Percentiles rank a stretch among this genome's conserved stretches.
These are phyloP conservation scores for Clavispora phyllophila DNA, from an alignment of 805 yeast species.

Conservation along the genomic window DNA sequence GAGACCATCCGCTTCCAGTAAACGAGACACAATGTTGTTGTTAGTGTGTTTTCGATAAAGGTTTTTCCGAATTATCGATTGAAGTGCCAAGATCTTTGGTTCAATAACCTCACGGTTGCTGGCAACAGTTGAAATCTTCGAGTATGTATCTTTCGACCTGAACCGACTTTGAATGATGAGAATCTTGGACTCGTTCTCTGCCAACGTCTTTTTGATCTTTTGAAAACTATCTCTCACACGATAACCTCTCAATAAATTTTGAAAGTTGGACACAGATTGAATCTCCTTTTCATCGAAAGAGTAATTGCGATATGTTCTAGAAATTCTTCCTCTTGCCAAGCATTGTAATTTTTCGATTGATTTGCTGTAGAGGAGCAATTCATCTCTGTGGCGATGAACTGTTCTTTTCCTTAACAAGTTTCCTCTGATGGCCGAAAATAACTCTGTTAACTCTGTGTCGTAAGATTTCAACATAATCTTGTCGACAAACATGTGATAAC, in stretches of 20 bases:
- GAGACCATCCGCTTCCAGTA: slow-evolving; percentile 11
- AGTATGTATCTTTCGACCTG: slow-evolving; percentile 33
- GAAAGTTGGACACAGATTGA: slow-evolving; percentile 3
- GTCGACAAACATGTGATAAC: slow-evolving; percentile 61
- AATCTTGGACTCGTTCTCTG: slow-evolving; percentile 16
- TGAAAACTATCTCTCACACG: not conserved
- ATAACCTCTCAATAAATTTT: slow-evolving; percentile 5
- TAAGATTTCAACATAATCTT: slow-evolving; percentile 57
- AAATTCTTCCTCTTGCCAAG: slow-evolving; percentile 24
- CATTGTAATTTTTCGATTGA: slow-evolving; percentile 39
- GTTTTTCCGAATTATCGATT: slow-evolving; percentile 25
- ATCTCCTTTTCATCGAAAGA: not conserved
- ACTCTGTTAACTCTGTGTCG: slow-evolving; percentile 42
- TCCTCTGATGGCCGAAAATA: slow-evolving; percentile 54
- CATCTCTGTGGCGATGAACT: slow-evolving; percentile 31
- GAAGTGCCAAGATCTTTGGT: slow-evolving; percentile 21
- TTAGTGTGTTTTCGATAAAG: slow-evolving; percentile 17
- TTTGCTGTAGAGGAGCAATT: slow-evolving; percentile 21
- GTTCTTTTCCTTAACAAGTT: slow-evolving; percentile 27
- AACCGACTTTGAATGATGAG: slow-evolving; percentile 37
- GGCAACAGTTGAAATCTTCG: slow-evolving; percentile 19
- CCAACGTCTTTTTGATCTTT: slow-evolving; percentile 2
- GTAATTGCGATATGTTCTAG: not conserved
- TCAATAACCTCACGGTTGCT: slow-evolving; percentile 19
- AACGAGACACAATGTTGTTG: slow-evolving; percentile 14